Evolutionary conservation across 257 asterid species (phyloP), one percentile per base, ranked within the genome.

Genomic region (Jacaranda mimosifolia): DNA sequence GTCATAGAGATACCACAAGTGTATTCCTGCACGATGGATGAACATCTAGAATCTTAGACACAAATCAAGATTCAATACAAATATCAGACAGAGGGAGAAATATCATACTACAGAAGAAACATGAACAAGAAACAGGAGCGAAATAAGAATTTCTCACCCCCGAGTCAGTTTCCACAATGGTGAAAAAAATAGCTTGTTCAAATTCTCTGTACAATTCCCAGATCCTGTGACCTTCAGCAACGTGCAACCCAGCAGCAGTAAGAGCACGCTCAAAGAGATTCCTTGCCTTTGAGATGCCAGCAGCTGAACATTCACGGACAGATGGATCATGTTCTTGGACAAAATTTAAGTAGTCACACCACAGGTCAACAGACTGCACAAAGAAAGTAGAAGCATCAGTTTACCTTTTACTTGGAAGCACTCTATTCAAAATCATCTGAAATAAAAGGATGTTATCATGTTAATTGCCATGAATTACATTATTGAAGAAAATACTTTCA

Each of bases 321-420:
- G 85, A 72, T 32, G 92, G 87, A 80, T 93, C 97, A 78, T 85
- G 68, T 73, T 90, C 96, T 91, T 90, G 94, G 79, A 90, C 85
- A 85, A 88, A 93, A 82, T 84, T 90, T 77, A 93, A 73, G 90
- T 91, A 96, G 87, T 93, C 96, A 42, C 97, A 88, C 99, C 98
- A 96, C 63, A 96, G 86, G 67, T 84, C 83, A 83, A 96, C 92
- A 73, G 98, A 96, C 98, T 96, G 94, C 85, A 87, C 32, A 66
- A 83, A 82, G 77, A 75, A 65, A 77, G 32, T 26, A 26, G 32
- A 26, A 26, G 32, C 62, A 81, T 58, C 82, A 82, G 72, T 71
- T 32, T 65, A 57, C 7, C 52, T 63, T 63, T 60, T 9, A 55
- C 11, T 63, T 5, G 38, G 43, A 60, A 68, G 35, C 15, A 17